These are phyloP conservation scores for Aureobasidium sp. DNA, from an alignment of 2,329 filamentous ascomycete species.

Conservation along the genomic window DNA sequence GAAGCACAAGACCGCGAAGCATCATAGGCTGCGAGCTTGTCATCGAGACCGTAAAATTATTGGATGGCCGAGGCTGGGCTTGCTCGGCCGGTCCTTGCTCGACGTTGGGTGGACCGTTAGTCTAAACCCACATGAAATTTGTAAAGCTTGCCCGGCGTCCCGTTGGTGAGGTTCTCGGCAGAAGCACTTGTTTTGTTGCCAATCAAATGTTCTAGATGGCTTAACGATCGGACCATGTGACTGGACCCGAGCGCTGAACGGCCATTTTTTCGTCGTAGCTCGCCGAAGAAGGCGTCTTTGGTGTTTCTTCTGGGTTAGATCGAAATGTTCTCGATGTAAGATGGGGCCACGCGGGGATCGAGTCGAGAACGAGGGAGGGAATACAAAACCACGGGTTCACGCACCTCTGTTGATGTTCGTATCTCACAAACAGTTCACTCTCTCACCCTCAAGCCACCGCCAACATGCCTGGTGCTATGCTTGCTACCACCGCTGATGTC, in stretches of 20 bases:
- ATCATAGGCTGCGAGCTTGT: slow-evolving; percentile 3
- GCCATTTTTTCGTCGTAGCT: slow-evolving; percentile 9
- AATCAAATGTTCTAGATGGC: slow-evolving; percentile 15
- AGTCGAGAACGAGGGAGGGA: slow-evolving; percentile 1
- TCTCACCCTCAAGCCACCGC: slow-evolving; percentile 10
- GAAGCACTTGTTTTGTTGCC: slow-evolving; percentile 4
- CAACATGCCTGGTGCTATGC: slow-evolving; percentile 16
- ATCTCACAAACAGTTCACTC: slow-evolving; percentile 1
- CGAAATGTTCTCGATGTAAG: slow-evolving; percentile 4
- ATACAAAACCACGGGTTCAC: slow-evolving; percentile 9
- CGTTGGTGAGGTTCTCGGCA: not conserved
- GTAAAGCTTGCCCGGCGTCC: slow-evolving; percentile 3
- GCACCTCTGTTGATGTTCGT: not conserved
- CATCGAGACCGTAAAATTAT: not conserved
- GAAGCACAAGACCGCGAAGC: slow-evolving; percentile 10
- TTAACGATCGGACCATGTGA: slow-evolving; percentile 14
- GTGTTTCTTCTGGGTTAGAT: slow-evolving; percentile 3
- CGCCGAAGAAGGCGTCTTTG: slow-evolving; percentile 6
- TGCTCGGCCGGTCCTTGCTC: not conserved
- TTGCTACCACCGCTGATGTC: slow-evolving; percentile 43
- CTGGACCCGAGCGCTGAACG: slow-evolving; percentile 13
- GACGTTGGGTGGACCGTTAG: slow-evolving; percentile 12
- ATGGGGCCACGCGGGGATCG: slow-evolving; percentile 6
- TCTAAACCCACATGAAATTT: slow-evolving; percentile 14
- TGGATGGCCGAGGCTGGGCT: slow-evolving; percentile 13